A percentile compares a stretch with the other conserved stretches of the same genome.
phyloP scores from a whole-genome alignment of 768 basidiomycete species.

The Phanerochaete carnosa region DNA sequence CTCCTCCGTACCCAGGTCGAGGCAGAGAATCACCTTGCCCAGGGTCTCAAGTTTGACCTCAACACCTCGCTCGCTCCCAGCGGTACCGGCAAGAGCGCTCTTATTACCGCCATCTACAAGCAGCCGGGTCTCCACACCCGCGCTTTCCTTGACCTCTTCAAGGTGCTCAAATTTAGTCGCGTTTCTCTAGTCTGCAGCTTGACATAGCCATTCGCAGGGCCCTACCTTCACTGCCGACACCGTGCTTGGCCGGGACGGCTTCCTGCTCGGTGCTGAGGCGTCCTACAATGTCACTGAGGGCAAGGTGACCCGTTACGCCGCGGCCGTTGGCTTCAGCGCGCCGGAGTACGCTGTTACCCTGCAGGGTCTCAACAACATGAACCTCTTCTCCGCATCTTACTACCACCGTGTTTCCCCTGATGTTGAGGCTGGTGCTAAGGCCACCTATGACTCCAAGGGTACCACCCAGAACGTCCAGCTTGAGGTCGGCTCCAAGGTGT shows the following conservation, averaged over 20 bases:
- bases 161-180: conserved; percentile 44
- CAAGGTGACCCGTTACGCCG: conserved; percentile 86
- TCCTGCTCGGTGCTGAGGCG: conserved; percentile 95
- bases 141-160: conserved; percentile 89
- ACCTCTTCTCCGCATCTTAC: conserved; percentile 92
- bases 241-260: conserved; percentile 93
- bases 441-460: conserved; percentile 91
- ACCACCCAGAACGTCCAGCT: conserved; percentile 83
- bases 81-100: conserved; percentile 81
- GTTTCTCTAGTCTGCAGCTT: background rate
- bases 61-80: conserved; percentile 80
- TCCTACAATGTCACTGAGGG: conserved; percentile 96
- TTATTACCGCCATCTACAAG: conserved; percentile 87
- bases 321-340: conserved; percentile 92
- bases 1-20: conserved; percentile 88
- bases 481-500: conserved; percentile 96
- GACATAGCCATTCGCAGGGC: conserved; percentile 49
- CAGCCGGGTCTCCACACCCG: conserved; percentile 94
- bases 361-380: conserved; percentile 93
- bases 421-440: conserved; percentile 95
- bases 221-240: conserved; percentile 97
- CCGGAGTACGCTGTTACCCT: conserved; percentile 94
- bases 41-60: conserved; percentile 95
- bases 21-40: conserved; percentile 95
- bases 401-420: conserved; percentile 93